Evolutionary conservation across 192 early-diverging fungal genomes (phyloP).

Genomic region (Umbelopsis sp.): DNA sequence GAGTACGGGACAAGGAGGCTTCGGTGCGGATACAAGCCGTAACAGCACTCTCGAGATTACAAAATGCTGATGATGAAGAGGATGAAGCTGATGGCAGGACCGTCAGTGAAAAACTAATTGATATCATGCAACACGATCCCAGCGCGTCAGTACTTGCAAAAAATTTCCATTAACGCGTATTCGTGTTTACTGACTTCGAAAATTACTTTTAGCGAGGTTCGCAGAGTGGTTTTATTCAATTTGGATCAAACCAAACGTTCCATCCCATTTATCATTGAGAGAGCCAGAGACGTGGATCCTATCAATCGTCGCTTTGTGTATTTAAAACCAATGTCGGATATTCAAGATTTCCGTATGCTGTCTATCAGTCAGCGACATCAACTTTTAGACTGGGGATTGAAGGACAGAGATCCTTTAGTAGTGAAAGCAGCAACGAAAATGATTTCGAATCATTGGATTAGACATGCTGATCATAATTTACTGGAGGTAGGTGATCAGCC

Average conservation of each 20-base stretch:
- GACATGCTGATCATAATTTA: slow-evolving; percentile 73
- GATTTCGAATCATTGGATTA: slow-evolving; percentile 71
- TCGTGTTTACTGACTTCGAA: slow-evolving; percentile 16
- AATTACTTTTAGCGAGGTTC: slow-evolving; percentile 66
- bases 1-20: slow-evolving; percentile 81
- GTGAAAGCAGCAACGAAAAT: slow-evolving; percentile 72
- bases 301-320: slow-evolving; percentile 75
- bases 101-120: slow-evolving; percentile 65
- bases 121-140: slow-evolving; percentile 73
- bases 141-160: slow-evolving; percentile 60
- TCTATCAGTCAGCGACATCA: slow-evolving; percentile 70
- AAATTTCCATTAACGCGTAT: not conserved
- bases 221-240: slow-evolving; percentile 78
- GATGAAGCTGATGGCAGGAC: slow-evolving; percentile 56
- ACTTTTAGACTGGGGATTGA: slow-evolving; percentile 74
- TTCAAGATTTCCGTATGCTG: slow-evolving; percentile 69
- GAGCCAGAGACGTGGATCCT: slow-evolving; percentile 77
- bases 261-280: slow-evolving; percentile 70
- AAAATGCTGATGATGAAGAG: slow-evolving; percentile 61
- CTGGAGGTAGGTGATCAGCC: slow-evolving; percentile 51
- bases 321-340: slow-evolving; percentile 67
- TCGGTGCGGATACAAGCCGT: slow-evolving; percentile 79
- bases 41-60: slow-evolving; percentile 75
- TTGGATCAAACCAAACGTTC: slow-evolving; percentile 66
- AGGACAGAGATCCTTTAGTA: slow-evolving; percentile 81